Evolutionary conservation across 2,329 filamentous ascomycete genomes (phyloP).

Genomic region (Blastomyces percursus): DNA sequence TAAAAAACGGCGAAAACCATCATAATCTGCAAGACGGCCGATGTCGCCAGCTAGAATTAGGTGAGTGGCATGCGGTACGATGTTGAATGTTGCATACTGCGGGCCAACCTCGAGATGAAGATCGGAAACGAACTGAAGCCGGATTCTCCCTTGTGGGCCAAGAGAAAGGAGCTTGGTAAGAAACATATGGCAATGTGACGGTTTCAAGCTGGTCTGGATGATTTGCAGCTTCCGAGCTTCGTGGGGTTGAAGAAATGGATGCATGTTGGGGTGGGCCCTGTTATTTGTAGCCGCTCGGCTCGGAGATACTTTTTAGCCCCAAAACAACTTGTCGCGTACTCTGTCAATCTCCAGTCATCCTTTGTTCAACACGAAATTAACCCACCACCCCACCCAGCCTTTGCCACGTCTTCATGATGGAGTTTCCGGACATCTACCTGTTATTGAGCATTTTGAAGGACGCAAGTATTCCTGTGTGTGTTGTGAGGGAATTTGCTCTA

Average conservation of each 20-base stretch:
- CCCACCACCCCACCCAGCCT: too few relatives aligned
- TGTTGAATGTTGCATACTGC: slow-evolving; percentile 18
- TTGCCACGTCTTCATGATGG: neutral
- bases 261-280: too few relatives aligned
- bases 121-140: slow-evolving; percentile 21
- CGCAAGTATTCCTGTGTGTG: slow-evolving; percentile 6
- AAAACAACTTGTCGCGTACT: too few relatives aligned
- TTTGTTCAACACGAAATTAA: too few relatives aligned
- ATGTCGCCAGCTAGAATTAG: slow-evolving; percentile 32
- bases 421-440: slow-evolving; percentile 7
- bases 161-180: neutral
- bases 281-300: too few relatives aligned
- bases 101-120: slow-evolving; percentile 20
- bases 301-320: too few relatives aligned
- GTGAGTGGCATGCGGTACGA: slow-evolving; percentile 13
- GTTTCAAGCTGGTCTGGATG: too few relatives aligned
- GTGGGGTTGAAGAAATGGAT: too few relatives aligned
- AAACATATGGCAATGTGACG: too few relatives aligned
- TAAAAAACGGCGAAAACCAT: slow-evolving; percentile 19
- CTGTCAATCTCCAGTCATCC: too few relatives aligned
- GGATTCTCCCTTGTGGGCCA: neutral
- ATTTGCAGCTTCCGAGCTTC: too few relatives aligned
- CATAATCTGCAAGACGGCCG: slow-evolving; percentile 22
- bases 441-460: slow-evolving; percentile 23
- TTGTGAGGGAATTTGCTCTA: slow-evolving; percentile 12